These are phyloP conservation scores for Prunella vulgaris DNA, from an alignment of 257 asterid genomes.

Conservation along the genomic window DNA sequence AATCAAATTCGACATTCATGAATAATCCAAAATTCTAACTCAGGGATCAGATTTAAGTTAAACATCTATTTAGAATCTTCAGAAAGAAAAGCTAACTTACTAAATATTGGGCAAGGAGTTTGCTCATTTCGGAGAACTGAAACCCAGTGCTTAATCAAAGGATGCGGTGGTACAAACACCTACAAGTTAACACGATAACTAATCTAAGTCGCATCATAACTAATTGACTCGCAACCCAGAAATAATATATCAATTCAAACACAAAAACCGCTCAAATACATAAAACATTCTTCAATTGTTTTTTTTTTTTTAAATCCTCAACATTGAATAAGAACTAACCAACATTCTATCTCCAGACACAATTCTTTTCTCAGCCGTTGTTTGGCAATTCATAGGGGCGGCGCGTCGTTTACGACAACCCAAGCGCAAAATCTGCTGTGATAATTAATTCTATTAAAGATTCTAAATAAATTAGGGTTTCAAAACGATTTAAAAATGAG, in stretches of 20 bases:
- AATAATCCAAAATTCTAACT: neutral
- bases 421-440: slow-evolving; percentile 29
- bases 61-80: neutral
- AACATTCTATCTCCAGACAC: slow-evolving; percentile 70
- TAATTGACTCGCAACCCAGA: neutral
- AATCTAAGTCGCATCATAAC: slow-evolving; percentile 11
- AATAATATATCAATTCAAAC: neutral
- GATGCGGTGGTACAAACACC: slow-evolving; percentile 98
- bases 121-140: slow-evolving; percentile 89
- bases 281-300: neutral
- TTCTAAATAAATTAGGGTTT: neutral
- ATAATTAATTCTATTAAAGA: neutral
- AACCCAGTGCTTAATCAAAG: slow-evolving; percentile 95
- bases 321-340: slow-evolving; percentile 40
- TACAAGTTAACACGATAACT: slow-evolving; percentile 17
- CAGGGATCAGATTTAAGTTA: neutral
- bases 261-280: neutral
- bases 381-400: slow-evolving; percentile 36
- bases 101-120: slow-evolving; percentile 79
- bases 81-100: slow-evolving; percentile 36
- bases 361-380: slow-evolving; percentile 43
- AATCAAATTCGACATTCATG: neutral
- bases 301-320: neutral
- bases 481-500: neutral
- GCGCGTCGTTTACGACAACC: slow-evolving; percentile 32